A percentile compares a stretch with the other conserved stretches of the same genome.
These are phyloP conservation scores for Pyrenochaeta sp. DNA, from an alignment of 2,329 filamentous ascomycete genomes.

Conservation along the genomic window DNA sequence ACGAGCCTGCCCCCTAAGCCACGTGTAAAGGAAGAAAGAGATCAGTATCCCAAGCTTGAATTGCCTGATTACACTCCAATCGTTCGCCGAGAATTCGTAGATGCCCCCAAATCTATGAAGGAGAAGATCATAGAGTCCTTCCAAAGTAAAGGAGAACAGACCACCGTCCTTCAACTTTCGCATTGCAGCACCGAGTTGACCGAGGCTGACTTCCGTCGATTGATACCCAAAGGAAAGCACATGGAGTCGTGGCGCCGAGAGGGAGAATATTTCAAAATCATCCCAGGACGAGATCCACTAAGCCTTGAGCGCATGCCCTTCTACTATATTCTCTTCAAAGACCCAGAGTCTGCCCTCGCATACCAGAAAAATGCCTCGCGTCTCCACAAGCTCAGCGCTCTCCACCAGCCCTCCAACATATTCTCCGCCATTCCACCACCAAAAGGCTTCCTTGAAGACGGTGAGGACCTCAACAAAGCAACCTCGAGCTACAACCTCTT, in stretches of 20 bases:
- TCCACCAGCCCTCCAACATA: constrained; percentile 53
- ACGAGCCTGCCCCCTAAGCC: constrained; percentile 32
- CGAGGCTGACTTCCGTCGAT: constrained; percentile 74
- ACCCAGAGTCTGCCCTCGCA: constrained; percentile 63
- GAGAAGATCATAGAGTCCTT: constrained; percentile 32
- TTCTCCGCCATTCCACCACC: constrained; percentile 54
- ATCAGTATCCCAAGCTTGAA: constrained; percentile 38
- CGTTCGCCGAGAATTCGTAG: constrained; percentile 12
- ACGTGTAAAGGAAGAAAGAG: constrained; percentile 15
- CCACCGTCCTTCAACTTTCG: constrained; percentile 62
- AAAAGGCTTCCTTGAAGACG: constrained; percentile 53
- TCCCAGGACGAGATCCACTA: constrained; percentile 69
- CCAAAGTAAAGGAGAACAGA: constrained; percentile 32
- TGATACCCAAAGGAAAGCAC: constrained; percentile 67
- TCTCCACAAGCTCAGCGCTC: constrained; percentile 59
- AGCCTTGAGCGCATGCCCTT: constrained; percentile 69
- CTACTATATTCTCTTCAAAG: constrained; percentile 75
- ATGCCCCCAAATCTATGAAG: constrained; percentile 13
- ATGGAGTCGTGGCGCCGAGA: constrained; percentile 70
- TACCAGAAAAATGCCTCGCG: constrained; percentile 65
- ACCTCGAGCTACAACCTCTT: constrained; percentile 59
- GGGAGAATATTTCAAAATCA: constrained; percentile 67
- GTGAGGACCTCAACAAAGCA: constrained; percentile 54
- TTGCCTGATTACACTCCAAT: constrained; percentile 23
- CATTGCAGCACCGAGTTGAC: constrained; percentile 60